phyloP scores from a whole-genome alignment of 768 basidiomycete species.

The Hericium coralloides region DNA sequence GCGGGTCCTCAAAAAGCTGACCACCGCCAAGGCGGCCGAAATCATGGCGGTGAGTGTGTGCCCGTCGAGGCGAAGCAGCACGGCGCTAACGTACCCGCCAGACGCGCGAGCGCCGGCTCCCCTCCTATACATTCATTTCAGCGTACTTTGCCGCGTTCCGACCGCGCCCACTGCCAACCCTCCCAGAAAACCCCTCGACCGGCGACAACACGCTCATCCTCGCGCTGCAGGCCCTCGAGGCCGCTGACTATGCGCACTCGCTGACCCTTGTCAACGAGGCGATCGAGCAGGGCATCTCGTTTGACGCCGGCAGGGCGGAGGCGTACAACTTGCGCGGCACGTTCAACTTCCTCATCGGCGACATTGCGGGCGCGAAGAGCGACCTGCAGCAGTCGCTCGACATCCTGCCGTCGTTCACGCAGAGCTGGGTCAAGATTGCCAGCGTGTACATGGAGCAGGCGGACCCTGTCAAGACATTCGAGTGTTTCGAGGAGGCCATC shows the following conservation, averaged over 20 bases:
- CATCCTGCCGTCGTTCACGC: constrained; percentile 62
- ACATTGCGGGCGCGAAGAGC: constrained; percentile 71
- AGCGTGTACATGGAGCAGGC: constrained; percentile 96
- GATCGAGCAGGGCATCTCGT: constrained; percentile 78
- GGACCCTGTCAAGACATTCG: constrained; percentile 72
- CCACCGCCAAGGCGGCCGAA: constrained; percentile 61
- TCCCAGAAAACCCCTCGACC: constrained; percentile 65
- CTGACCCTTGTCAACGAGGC: constrained; percentile 77
- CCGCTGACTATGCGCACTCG: constrained; percentile 78
- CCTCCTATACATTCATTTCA: constrained; percentile 85
- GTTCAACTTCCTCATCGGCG: constrained; percentile 93
- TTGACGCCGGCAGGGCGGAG: constrained; percentile 67
- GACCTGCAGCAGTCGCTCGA: constrained; percentile 75
- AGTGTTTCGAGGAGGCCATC: constrained; percentile 87
- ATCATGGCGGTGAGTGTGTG: constrained; percentile 57
- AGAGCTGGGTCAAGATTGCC: constrained; percentile 93
- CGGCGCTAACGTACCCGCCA: constrained; percentile 17
- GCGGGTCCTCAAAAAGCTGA: constrained; percentile 81
- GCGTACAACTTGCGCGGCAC: constrained; percentile 91
- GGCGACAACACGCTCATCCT: constrained; percentile 81
- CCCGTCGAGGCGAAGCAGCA: background rate
- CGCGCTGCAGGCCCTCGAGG: constrained; percentile 75
- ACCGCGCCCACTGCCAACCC: constrained; percentile 56
- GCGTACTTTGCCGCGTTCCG: constrained; percentile 98
- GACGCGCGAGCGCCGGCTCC: constrained; percentile 74